Conservation (phyloP, 306 rosid species). For the Arachis stenosperma region DNA sequence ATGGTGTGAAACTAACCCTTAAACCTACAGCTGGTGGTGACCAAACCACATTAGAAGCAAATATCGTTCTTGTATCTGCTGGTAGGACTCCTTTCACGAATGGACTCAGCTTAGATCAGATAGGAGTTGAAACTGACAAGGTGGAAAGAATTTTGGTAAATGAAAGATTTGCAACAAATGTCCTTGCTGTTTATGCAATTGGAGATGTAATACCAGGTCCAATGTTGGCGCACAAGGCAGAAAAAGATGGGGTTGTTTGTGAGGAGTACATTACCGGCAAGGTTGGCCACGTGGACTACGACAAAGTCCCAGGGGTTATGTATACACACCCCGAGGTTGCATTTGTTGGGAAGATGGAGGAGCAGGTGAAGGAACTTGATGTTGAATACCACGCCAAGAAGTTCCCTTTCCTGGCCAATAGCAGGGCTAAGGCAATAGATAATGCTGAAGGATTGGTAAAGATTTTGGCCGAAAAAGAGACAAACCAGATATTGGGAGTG, state of each 20-base stretch:
- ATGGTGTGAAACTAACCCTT: slow-evolving; percentile 84
- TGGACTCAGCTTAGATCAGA: slow-evolving; percentile 78
- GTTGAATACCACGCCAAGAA: slow-evolving; percentile 85
- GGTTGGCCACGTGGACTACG: slow-evolving; percentile 96
- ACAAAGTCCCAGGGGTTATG: slow-evolving; percentile 96
- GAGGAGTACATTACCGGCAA: slow-evolving; percentile 96
- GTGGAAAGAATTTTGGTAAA: slow-evolving; percentile 78
- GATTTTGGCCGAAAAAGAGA: slow-evolving; percentile 65
- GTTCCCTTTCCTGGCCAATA: slow-evolving; percentile 92
- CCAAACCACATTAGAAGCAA: slow-evolving; percentile 74
- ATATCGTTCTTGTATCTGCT: slow-evolving; percentile 96
- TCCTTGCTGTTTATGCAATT: slow-evolving; percentile 82
- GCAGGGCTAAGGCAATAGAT: slow-evolving; percentile 98
- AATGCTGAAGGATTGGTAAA: slow-evolving; percentile 73
- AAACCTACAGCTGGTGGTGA: slow-evolving; percentile 96
- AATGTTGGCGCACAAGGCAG: slow-evolving; percentile 99
- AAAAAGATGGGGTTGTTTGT: slow-evolving; percentile 98
- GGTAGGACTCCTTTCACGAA: slow-evolving; percentile 95
- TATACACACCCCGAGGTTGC: slow-evolving; percentile 98
- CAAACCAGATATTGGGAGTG: slow-evolving; percentile 76
- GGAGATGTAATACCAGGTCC: slow-evolving; percentile 99
- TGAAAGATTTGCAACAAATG: slow-evolving; percentile 78
- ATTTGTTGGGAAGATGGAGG: slow-evolving; percentile 92
- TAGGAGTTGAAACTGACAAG: slow-evolving; percentile 91
- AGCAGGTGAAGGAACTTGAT: slow-evolving; percentile 81